These are phyloP conservation scores for Fusarium acutatum DNA, from an alignment of 2,329 filamentous ascomycete genomes.

Conservation along the genomic window DNA sequence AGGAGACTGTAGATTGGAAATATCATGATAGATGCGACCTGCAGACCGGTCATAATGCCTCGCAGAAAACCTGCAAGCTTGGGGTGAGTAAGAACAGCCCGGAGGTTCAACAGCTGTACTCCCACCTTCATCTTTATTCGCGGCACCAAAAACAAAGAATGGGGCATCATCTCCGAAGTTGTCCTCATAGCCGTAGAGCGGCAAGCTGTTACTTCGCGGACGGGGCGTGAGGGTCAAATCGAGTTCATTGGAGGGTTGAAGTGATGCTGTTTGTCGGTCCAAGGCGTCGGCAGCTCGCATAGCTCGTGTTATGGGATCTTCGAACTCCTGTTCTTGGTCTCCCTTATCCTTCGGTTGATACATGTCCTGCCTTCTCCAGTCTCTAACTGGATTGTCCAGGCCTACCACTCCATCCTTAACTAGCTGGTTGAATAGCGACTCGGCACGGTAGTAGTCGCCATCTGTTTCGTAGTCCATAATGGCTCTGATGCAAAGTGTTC, in stretches of 20 bases:
- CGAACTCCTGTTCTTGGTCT: constrained; percentile 32
- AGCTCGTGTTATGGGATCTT: constrained; percentile 62
- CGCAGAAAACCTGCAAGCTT: constrained; percentile 41
- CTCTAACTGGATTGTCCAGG: constrained; percentile 38
- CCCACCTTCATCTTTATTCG: constrained; percentile 37
- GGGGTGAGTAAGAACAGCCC: constrained; percentile 25
- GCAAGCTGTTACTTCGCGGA: constrained; percentile 60
- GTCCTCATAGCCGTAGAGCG: constrained; percentile 55
- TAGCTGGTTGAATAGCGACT: constrained; percentile 59
- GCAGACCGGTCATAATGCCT: constrained; percentile 42
- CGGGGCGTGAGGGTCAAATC: constrained; percentile 53
- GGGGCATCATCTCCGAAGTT: constrained; percentile 55
- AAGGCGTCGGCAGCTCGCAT: constrained; percentile 69
- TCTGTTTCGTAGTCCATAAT: constrained; percentile 63
- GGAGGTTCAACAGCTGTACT: constrained; percentile 20
- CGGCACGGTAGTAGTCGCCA: constrained; percentile 60
- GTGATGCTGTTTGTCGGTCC: constrained; percentile 61
- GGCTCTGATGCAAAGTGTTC: constrained; percentile 61
- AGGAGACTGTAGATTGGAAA: constrained; percentile 34
- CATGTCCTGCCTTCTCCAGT: constrained; percentile 32
- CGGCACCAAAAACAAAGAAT: constrained; percentile 58
- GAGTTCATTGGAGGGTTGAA: constrained; percentile 61
- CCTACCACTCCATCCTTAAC: constrained; percentile 59
- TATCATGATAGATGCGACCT: constrained; percentile 33
- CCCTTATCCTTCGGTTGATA: constrained; percentile 30